A percentile compares a stretch with the other conserved stretches of the same genome.
These are phyloP conservation scores for Annulohypoxylon nitens DNA, from an alignment of 495 filamentous ascomycete genomes.

Conservation along the genomic window DNA sequence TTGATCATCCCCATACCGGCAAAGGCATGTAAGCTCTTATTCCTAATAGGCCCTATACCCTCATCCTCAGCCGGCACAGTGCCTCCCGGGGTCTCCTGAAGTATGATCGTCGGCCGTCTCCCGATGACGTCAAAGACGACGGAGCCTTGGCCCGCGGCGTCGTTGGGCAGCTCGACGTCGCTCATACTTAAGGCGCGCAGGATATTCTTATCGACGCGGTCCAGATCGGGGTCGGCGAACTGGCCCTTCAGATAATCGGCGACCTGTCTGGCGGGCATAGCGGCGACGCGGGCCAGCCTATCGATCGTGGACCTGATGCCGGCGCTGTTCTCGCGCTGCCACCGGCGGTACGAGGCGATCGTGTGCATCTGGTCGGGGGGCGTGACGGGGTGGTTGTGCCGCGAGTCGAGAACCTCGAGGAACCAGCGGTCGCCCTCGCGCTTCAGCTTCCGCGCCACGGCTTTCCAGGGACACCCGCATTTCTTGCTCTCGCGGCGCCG, in stretches of 20 bases:
- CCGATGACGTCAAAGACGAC: slow-evolving; percentile 45
- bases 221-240: slow-evolving; percentile 42
- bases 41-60: not conserved
- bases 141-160: slow-evolving; percentile 15
- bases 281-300: slow-evolving; percentile 41
- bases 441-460: slow-evolving; percentile 46
- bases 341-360: slow-evolving; percentile 49
- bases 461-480: slow-evolving; percentile 49
- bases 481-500: slow-evolving; percentile 49
- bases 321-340: slow-evolving; percentile 51
- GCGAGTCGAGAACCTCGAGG: slow-evolving; percentile 43
- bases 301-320: slow-evolving; percentile 46
- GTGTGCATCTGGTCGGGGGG: slow-evolving; percentile 49
- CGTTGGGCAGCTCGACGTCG: slow-evolving; percentile 36
- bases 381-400: slow-evolving; percentile 49
- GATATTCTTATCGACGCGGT: slow-evolving; percentile 47
- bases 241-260: slow-evolving; percentile 46
- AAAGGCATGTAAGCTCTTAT: not conserved
- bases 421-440: slow-evolving; percentile 49
- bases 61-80: not conserved
- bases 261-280: slow-evolving; percentile 47
- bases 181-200: slow-evolving; percentile 46
- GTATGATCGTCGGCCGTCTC: slow-evolving; percentile 46
- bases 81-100: slow-evolving; percentile 32
- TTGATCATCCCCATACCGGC: not conserved